Evolutionary conservation across 75 land plant species (phyloP).

Genomic region (Adiantum capillusveneris): DNA sequence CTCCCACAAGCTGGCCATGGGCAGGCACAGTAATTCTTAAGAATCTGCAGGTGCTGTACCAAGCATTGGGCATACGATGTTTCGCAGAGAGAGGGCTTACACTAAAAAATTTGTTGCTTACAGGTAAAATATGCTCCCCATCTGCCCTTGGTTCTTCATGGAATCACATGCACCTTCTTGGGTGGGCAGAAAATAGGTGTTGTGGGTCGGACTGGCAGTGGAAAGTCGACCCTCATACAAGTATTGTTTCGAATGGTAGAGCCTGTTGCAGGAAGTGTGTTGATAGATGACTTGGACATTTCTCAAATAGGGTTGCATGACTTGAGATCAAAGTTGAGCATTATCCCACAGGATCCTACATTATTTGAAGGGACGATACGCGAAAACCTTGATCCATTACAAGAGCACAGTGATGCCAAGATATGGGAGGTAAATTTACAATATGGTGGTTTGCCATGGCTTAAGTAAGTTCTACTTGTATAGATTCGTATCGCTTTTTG

Average conservation of each 20-base stretch:
- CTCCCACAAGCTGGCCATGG: neutral
- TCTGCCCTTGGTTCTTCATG: slow-evolving; percentile 57
- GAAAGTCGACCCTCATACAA: slow-evolving; percentile 85
- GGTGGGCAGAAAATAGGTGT: slow-evolving; percentile 78
- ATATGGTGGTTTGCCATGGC: neutral
- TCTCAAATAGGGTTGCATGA: slow-evolving; percentile 74
- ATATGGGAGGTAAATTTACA: slow-evolving; percentile 63
- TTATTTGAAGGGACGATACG: slow-evolving; percentile 73
- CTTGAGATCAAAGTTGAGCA: slow-evolving; percentile 57
- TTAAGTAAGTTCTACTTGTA: neutral
- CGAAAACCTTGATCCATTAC: slow-evolving; percentile 72
- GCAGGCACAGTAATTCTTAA: neutral
- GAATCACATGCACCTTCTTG: slow-evolving; percentile 52
- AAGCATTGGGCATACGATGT: neutral
- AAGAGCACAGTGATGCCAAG: slow-evolving; percentile 51
- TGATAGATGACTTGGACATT: slow-evolving; percentile 66
- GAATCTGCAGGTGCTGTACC: neutral
- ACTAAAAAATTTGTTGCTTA: too few relatives aligned
- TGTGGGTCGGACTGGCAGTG: slow-evolving; percentile 87
- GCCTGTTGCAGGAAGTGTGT: slow-evolving; percentile 54
- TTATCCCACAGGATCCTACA: slow-evolving; percentile 82
- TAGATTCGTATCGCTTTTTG: slow-evolving; percentile 6
- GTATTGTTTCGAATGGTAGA: slow-evolving; percentile 75
- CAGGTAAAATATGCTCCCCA: slow-evolving; percentile 52
- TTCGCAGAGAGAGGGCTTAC: too few relatives aligned